These are phyloP conservation scores for Vitis rotundifolia DNA, from an alignment of 164 flowering plant species.

Conservation along the genomic window DNA sequence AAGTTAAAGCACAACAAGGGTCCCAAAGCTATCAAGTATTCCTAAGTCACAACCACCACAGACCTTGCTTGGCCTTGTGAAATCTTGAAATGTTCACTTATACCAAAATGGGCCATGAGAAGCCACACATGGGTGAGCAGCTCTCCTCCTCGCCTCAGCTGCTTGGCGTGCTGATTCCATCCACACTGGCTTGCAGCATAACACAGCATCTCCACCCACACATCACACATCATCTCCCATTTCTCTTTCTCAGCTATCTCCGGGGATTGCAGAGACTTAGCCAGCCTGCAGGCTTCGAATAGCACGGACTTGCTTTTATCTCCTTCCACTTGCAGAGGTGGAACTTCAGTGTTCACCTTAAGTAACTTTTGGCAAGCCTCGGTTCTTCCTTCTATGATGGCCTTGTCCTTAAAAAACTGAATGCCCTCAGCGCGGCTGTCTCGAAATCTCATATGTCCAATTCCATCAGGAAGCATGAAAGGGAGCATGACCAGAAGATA, in stretches of 20 bases:
- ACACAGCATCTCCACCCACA: too few relatives aligned
- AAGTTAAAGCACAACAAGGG: too few relatives aligned
- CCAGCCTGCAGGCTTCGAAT: not conserved
- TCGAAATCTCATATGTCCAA: constrained; percentile 14
- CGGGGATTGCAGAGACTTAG: too few relatives aligned
- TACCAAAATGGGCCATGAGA: not conserved
- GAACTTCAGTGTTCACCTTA: constrained; percentile 3
- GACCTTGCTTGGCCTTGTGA: not conserved
- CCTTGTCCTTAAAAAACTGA: constrained; percentile 4
- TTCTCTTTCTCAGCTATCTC: too few relatives aligned
- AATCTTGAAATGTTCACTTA: too few relatives aligned
- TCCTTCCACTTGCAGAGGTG: constrained; percentile 12
- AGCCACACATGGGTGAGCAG: not conserved
- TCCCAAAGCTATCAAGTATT: too few relatives aligned
- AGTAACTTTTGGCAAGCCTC: constrained; percentile 1
- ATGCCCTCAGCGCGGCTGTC: constrained; percentile 18
- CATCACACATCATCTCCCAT: too few relatives aligned
- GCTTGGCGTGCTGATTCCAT: not conserved
- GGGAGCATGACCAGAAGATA: too few relatives aligned
- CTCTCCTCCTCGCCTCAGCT: not conserved
- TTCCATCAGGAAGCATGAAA: not conserved
- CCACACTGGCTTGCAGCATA: not conserved
- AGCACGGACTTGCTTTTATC: constrained; percentile 8
- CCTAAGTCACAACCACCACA: too few relatives aligned
- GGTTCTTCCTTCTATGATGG: not conserved